Base-by-base conservation (phyloP, 306 rosid genomes). In the Glycine tomentella region DNA sequence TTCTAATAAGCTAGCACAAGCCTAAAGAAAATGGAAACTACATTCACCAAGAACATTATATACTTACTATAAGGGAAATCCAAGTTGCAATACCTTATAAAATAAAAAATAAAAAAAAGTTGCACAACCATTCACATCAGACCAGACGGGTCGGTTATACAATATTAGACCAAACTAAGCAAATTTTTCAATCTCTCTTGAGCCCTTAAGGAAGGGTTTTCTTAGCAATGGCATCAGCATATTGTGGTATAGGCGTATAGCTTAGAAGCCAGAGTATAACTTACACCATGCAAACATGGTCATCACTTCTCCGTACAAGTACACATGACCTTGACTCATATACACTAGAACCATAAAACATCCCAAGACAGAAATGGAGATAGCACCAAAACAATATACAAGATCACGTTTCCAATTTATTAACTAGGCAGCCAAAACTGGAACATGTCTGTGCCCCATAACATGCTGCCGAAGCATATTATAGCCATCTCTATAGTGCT, bases 401-500 rank as follows among this genome's bases (percentile, higher is more conserved):
- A 25, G 6, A 53, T 67, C 74, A 58, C 13, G 17, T 53, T 6
- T 25, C 56, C 48, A n/a, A 77, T 34, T 42, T 3, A 49, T 49
- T 72, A 85, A 36, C 12, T 81, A 92, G 36, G 93, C 80, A 15
- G 94, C 96, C 84, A 90, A 84, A 75, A 92, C 84, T 8, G 91
- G 89, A 78, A 89, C 89, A 75, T 92, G 72, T 81, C 86, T 89
- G 80, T 87, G 88, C 44, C 90, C 91, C 10, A 45, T 59, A 55
- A 86, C 87, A 58, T 89, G 97, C 79, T 86, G 74, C 78, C 84
- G 83, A 53, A 96, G 99, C 87, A 25, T 87, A 25, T 84, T 46
- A 80, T 93, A 90, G 56, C 73, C 84, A 55, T 81, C 80, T 83
- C 97, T 89, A 31, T 96, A 96, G 81, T 96, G 97, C 80, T 93